A percentile compares a stretch with the other conserved stretches of the same genome.
phyloP scores from a whole-genome alignment of 169 alveolate genomes.

The Plasmodium vivax region DNA sequence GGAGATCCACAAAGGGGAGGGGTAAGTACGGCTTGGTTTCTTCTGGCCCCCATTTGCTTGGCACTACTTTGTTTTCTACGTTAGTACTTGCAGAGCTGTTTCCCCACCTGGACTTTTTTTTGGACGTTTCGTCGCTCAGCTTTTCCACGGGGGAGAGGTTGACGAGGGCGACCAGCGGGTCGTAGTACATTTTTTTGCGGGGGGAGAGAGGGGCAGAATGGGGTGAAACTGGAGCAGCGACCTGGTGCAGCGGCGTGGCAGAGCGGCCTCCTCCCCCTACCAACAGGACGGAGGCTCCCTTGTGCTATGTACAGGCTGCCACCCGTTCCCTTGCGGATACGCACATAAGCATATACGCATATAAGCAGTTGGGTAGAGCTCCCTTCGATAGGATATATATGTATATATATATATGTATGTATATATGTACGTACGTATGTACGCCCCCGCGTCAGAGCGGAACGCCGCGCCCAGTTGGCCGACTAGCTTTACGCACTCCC shows the following conservation, averaged over 20 bases:
- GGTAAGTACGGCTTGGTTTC: constrained; percentile 90
- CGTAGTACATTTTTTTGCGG: constrained; percentile 67
- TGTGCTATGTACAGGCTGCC: not conserved
- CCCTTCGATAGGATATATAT: not conserved
- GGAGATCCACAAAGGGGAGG: constrained; percentile 92
- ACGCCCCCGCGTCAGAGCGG: not conserved
- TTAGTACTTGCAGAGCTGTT: not conserved
- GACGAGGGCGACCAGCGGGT: constrained; percentile 56
- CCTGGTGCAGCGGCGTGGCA: not conserved
- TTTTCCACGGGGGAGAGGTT: constrained; percentile 59
- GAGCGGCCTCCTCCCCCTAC: not conserved
- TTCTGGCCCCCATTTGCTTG: constrained; percentile 83
- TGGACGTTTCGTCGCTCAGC: constrained; percentile 18
- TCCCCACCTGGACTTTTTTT: constrained; percentile 67
- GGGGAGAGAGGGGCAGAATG: not conserved
- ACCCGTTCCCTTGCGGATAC: not conserved
- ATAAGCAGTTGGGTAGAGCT: not conserved
- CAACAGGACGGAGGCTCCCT: not conserved
- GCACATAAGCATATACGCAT: too few species aligned
- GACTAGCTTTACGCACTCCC: not conserved
- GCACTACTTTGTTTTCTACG: constrained; percentile 43
- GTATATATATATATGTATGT: too few species aligned
- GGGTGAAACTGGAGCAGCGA: not conserved
- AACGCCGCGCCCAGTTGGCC: not conserved
- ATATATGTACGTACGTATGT: too few species aligned